phyloP scores from a whole-genome alignment of 1,139 yeast species.

The Blastobotrys serpentis region DNA sequence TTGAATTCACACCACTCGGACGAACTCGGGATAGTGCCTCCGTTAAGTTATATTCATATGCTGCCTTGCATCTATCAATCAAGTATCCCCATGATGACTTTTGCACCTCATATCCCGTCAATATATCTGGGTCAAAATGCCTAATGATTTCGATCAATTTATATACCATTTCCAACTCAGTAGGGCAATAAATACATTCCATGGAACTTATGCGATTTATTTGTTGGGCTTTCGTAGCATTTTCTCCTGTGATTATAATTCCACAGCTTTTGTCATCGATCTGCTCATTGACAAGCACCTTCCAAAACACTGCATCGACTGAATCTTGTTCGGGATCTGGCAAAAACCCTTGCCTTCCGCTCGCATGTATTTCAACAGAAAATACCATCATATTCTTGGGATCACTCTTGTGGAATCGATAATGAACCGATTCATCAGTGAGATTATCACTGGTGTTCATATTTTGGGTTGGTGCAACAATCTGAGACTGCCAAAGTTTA shows the following conservation, averaged over 20 bases:
- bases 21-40: constrained; percentile 46
- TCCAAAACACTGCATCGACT: constrained; percentile 62
- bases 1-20: constrained; percentile 11
- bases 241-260: constrained; percentile 25
- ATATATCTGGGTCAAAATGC: constrained; percentile 77
- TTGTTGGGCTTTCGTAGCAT: constrained; percentile 13
- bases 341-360: constrained; percentile 47
- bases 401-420: constrained; percentile 8
- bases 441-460: background rate
- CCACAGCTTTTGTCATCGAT: constrained; percentile 27
- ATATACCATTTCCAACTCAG: constrained; percentile 58
- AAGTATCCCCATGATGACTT: constrained; percentile 86
- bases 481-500: constrained; percentile 20
- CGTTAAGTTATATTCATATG: constrained; percentile 53
- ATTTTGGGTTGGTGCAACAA: constrained; percentile 22
- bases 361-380: constrained; percentile 65
- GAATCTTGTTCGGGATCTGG: constrained; percentile 72
- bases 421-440: constrained; percentile 2
- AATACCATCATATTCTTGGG: constrained; percentile 48
- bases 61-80: constrained; percentile 57
- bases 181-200: constrained; percentile 36
- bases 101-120: constrained; percentile 84
- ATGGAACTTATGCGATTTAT: constrained; percentile 17
- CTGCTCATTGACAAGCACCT: constrained; percentile 32
- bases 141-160: constrained; percentile 57